These are phyloP conservation scores for Leishmania tropica DNA, from an alignment of 208 protist genomes.

Conservation along the genomic window DNA sequence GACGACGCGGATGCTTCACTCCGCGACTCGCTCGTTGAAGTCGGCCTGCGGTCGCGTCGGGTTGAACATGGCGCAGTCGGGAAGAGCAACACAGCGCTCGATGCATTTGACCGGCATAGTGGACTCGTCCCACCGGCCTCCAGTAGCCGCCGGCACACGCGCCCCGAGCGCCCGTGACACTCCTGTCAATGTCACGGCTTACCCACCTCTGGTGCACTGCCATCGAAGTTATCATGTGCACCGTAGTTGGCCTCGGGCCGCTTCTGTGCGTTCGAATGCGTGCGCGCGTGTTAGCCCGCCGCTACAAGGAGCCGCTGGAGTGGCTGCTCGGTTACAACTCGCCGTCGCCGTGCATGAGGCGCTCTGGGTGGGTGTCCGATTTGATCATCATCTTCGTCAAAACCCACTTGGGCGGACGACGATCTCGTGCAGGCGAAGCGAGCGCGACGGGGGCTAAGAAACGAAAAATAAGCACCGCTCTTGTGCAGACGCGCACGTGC, in stretches of 20 bases:
- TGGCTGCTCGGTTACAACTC: slow-evolving; percentile 13
- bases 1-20: slow-evolving; percentile 25
- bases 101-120: slow-evolving; percentile 23
- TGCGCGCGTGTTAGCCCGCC: not conserved
- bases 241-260: not conserved
- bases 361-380: not conserved
- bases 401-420: not conserved
- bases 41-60: not conserved
- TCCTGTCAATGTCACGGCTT: not conserved
- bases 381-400: not conserved
- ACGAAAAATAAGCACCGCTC: not conserved
- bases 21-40: slow-evolving; percentile 26
- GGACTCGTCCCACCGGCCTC: slow-evolving; percentile 2
- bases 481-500: not conserved
- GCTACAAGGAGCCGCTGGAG: slow-evolving; percentile 2
- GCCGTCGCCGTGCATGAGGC: not conserved
- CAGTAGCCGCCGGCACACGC: not conserved
- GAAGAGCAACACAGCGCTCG: slow-evolving; percentile 41
- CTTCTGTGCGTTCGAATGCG: not conserved
- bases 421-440: not conserved
- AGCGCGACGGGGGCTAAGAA: not conserved
- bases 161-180: not conserved
- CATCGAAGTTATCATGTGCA: not conserved
- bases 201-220: not conserved
- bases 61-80: slow-evolving; percentile 35